Evolutionary conservation across 352 stramenopile genomes (phyloP).

Genomic region (Phytophthora uliginosa): DNA sequence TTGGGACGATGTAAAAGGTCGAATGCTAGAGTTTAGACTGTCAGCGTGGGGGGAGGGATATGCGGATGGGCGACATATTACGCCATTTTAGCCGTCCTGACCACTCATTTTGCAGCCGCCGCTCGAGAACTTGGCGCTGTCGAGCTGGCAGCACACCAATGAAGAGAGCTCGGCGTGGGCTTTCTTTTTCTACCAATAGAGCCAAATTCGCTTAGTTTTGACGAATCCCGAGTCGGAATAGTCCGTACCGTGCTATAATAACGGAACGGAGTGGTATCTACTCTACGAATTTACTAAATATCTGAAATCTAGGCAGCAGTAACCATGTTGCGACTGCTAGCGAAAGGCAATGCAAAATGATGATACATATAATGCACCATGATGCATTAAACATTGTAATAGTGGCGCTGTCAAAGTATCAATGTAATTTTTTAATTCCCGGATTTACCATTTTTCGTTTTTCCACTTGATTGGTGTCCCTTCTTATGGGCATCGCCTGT

Average conservation of each 20-base stretch:
- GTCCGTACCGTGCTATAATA: neutral
- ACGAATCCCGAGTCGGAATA: neutral
- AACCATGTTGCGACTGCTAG: no score
- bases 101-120: neutral
- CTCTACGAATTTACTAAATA: no score
- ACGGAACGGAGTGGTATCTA: neutral
- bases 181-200: neutral
- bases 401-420: no score
- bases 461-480: no score
- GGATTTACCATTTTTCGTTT: no score
- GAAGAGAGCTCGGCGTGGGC: neutral
- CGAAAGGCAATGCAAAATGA: no score
- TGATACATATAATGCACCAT: no score
- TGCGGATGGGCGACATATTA: constrained; percentile 5
- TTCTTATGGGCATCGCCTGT: no score
- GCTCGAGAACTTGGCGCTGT: neutral
- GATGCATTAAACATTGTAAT: no score
- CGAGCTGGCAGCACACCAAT: neutral
- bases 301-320: no score
- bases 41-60: neutral
- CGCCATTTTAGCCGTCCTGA: neutral
- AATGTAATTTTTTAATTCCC: no score
- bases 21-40: neutral
- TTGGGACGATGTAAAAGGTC: neutral
- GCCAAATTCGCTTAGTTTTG: neutral